Evolutionary conservation across 2,329 filamentous ascomycete genomes (phyloP), one percentile per base, ranked within the genome.

Genomic region (Fusarium xyrophilum): DNA sequence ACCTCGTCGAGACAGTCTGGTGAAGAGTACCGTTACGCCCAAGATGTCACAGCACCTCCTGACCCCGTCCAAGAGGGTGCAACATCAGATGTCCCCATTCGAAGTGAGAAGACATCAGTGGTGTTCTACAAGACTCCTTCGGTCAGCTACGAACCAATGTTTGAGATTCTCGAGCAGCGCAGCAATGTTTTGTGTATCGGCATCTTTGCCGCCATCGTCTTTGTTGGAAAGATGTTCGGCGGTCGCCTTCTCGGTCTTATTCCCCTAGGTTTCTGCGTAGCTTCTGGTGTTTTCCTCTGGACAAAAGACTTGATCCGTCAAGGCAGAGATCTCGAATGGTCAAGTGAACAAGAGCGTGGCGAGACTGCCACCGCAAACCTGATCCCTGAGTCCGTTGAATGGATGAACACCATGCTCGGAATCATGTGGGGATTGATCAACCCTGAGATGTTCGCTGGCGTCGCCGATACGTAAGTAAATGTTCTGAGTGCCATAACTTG

Each of bases 31-130:
- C 92, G 91, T 68, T 76, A 91, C 60, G 92, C 89, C 13, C 95
- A 97, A 79, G 95, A 98, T 79, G 84, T 97, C 60, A 97, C 93
- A 0, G 92, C 95, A 1, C 95, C 95, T 4, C 95, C 95, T 2
- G 94, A 96, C 70, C 95, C 95, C 1, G 84, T 97, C 23, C 89
- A 90, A 19, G 86, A 90, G 60, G 93, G 93, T 27, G 88, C 90
- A 35, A 98, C 95, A 1, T 94, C 93, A 28, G 96, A 98, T 79
- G 93, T 98, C 3, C 96, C 96, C 6, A 97, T 98, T 61, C 92
- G 94, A 75, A 95, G 94, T 74, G 95, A 98, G 77, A 97, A 96
- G 85, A 98, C 96, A 6, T 97, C 97, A 67, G 90, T 98, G 21
- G 85, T 97, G 32, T 98, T 98, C 79, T 95, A 97, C 78, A 95